These are phyloP conservation scores for Fennellomyces sp. DNA, from an alignment of 371 early-diverging fungal genomes.

Conservation along the genomic window DNA sequence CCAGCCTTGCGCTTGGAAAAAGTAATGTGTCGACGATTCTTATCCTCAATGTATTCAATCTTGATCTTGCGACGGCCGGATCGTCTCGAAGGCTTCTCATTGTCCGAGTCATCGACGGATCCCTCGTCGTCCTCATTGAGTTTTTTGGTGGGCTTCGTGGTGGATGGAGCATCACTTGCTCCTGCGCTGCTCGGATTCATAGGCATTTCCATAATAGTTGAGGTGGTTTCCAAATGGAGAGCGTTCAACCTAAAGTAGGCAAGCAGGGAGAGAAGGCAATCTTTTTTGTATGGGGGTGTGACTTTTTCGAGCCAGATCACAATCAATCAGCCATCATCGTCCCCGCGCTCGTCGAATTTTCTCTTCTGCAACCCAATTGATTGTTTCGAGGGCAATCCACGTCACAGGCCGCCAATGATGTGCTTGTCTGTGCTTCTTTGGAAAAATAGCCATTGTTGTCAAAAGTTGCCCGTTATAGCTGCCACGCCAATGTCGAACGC, in stretches of 20 bases:
- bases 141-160: slow-evolving; percentile 2
- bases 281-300: neutral
- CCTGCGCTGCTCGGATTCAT: slow-evolving; percentile 8
- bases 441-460: too few species aligned
- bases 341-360: too few species aligned
- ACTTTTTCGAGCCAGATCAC: too few species aligned
- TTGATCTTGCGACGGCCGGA: slow-evolving; percentile 94
- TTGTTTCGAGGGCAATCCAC: too few species aligned
- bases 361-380: too few species aligned
- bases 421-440: too few species aligned
- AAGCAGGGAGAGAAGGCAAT: neutral
- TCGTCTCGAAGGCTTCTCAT: slow-evolving; percentile 62
- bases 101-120: slow-evolving; percentile 42
- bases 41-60: slow-evolving; percentile 97
- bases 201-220: slow-evolving; percentile 9
- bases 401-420: too few species aligned
- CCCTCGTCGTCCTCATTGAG: slow-evolving; percentile 22
- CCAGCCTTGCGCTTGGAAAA: slow-evolving; percentile 99
- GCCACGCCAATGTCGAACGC: too few species aligned
- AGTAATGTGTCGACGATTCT: slow-evolving; percentile 94
- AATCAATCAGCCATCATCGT: too few species aligned
- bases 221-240: slow-evolving; percentile 6
- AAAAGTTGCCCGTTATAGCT: too few species aligned
- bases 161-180: neutral
- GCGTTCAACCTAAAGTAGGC: neutral